Percentiles rank a stretch among this genome's conserved stretches.
Conservation (phyloP, 2,329 filamentous ascomycete species). For the Cryoendolithus antarcticus region DNA sequence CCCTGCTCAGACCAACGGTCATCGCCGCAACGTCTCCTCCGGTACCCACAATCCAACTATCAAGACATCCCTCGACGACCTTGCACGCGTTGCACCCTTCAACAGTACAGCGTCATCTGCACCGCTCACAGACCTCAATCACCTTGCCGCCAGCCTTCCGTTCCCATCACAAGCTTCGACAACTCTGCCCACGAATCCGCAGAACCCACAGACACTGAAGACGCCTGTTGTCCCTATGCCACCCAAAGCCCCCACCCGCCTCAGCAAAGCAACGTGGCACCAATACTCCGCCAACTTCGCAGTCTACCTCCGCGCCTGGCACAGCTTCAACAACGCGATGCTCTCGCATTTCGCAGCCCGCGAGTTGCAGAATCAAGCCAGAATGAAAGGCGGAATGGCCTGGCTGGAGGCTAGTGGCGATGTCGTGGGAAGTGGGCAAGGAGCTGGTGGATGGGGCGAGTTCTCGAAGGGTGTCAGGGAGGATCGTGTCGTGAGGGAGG, state of each 20-base stretch:
- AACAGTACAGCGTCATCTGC: constrained; percentile 30
- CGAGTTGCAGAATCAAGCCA: constrained; percentile 27
- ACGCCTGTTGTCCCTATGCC: constrained; percentile 38
- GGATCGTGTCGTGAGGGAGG: constrained; percentile 49
- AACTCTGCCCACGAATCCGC: constrained; percentile 28
- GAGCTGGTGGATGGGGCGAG: constrained; percentile 34
- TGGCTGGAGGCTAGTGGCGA: constrained; percentile 45
- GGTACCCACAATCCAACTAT: constrained; percentile 1
- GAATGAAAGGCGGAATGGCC: constrained; percentile 27
- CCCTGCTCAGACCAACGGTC: constrained; percentile 4
- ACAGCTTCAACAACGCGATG: constrained; percentile 42
- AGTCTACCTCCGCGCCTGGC: constrained; percentile 45
- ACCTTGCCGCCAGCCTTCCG: constrained; percentile 42
- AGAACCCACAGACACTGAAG: constrained; percentile 36
- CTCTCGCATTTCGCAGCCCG: constrained; percentile 43
- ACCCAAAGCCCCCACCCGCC: constrained; percentile 26
- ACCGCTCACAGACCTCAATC: constrained; percentile 41
- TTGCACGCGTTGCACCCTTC: constrained; percentile 34
- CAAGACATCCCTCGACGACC: constrained; percentile 34
- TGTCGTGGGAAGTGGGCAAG: constrained; percentile 9
- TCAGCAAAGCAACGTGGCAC: constrained; percentile 38
- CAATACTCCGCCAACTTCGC: constrained; percentile 42
- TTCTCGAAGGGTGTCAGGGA: constrained; percentile 52
- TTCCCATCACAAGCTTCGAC: constrained; percentile 44
- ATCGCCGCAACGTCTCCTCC: constrained; percentile 10